Evolutionary conservation across 2,329 filamentous ascomycete species (phyloP).

Genomic region (Incumbomyces lentus): DNA sequence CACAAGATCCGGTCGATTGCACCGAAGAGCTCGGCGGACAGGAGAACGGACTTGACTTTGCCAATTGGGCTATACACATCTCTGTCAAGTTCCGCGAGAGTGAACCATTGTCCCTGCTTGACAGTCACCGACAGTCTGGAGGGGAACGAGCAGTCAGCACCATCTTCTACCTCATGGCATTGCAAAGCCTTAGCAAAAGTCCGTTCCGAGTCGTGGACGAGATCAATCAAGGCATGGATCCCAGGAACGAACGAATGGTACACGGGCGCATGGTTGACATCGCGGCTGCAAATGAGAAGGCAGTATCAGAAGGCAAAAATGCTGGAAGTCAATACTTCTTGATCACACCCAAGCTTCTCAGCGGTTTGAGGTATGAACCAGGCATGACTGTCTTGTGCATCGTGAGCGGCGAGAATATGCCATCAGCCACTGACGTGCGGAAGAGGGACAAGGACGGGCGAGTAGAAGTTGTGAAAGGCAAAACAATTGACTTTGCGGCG

Average conservation of each 20-base stretch:
- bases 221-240: slow-evolving; percentile 99
- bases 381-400: slow-evolving; percentile 94
- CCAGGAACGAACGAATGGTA: slow-evolving; percentile 94
- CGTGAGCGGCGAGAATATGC: slow-evolving; percentile 65
- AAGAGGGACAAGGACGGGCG: slow-evolving; percentile 11
- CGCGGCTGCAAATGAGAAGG: slow-evolving; percentile 64
- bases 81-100: slow-evolving; percentile 86
- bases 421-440: slow-evolving; percentile 16
- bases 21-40: slow-evolving; percentile 16
- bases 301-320: slow-evolving; percentile 16
- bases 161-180: slow-evolving; percentile 97
- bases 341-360: slow-evolving; percentile 90
- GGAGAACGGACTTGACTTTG: slow-evolving; percentile 65
- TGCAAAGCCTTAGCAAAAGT: slow-evolving; percentile 84
- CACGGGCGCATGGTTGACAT: slow-evolving; percentile 98
- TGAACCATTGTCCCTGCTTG: slow-evolving; percentile 73
- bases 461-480: slow-evolving; percentile 23
- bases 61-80: slow-evolving; percentile 87
- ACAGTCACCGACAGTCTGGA: slow-evolving; percentile 88
- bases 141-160: slow-evolving; percentile 94
- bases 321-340: slow-evolving; percentile 74
- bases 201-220: slow-evolving; percentile 98
- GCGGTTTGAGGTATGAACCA: slow-evolving; percentile 70
- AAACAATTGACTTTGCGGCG: slow-evolving; percentile 27
- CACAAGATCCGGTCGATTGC: slow-evolving; percentile 25